Percentiles rank a stretch among this genome's conserved stretches.
phyloP scores from a whole-genome alignment of 139 green algal species.

The Tetraselmis chui region DNA sequence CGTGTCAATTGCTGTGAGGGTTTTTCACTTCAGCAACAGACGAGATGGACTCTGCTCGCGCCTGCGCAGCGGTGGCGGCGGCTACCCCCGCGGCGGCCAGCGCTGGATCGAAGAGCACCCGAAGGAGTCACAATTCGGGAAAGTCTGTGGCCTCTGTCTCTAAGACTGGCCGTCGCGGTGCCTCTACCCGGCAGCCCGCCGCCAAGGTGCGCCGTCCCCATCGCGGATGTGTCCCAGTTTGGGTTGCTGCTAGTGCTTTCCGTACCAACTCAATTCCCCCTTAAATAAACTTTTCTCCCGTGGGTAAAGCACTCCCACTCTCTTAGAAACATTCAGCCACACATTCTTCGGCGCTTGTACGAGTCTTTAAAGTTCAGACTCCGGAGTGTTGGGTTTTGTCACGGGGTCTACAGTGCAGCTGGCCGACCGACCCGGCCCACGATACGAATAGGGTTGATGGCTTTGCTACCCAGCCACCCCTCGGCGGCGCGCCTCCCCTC shows the following conservation, averaged over 20 bases:
- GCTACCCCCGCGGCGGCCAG: background rate
- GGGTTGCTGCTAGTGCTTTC: too few relatives aligned
- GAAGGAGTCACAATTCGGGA: background rate
- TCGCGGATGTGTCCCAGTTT: too few relatives aligned
- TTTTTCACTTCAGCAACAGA: too few relatives aligned
- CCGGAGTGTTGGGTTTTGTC: too few relatives aligned
- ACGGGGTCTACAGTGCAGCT: too few relatives aligned
- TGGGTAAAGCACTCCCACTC: background rate
- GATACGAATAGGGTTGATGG: background rate
- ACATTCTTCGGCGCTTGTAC: background rate
- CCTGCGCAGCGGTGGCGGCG: background rate
- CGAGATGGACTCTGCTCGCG: background rate
- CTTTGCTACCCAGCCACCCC: background rate
- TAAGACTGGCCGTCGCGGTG: background rate
- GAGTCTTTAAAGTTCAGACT: background rate
- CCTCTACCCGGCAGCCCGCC: background rate
- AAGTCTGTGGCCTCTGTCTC: background rate
- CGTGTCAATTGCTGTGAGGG: too few relatives aligned
- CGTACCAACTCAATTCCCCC: too few relatives aligned
- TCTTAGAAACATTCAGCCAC: background rate
- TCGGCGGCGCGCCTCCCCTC: too few relatives aligned
- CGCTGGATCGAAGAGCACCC: background rate
- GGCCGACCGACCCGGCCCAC: too few relatives aligned
- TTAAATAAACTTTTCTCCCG: too few relatives aligned
- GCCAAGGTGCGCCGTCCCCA: background rate